Evolutionary conservation across 768 basidiomycete species (phyloP).

Genomic region (Tremella mesenterica): DNA sequence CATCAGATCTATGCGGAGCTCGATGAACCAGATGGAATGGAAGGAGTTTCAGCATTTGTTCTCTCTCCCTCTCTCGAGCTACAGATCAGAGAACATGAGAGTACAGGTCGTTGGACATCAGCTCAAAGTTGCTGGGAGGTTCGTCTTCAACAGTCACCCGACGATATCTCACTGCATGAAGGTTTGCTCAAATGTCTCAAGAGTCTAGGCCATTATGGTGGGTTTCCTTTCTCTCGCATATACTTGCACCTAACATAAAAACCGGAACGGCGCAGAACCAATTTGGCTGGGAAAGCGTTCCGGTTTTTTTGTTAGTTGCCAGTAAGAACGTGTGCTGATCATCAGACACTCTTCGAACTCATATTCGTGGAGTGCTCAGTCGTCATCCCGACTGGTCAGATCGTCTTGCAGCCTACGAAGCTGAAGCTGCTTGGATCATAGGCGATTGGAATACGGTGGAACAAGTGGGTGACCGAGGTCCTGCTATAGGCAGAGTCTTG

Average conservation of each 20-base stretch:
- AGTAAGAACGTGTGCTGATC: constrained; percentile 3
- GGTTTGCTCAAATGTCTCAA: constrained; percentile 83
- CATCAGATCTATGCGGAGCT: constrained; percentile 94
- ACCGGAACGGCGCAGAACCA: too few relatives aligned
- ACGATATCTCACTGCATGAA: constrained; percentile 78
- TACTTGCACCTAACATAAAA: too few relatives aligned
- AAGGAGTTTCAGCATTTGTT: constrained; percentile 82
- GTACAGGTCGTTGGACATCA: constrained; percentile 91
- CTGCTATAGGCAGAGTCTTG: constrained; percentile 62
- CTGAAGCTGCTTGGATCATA: constrained; percentile 93
- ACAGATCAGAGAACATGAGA: constrained; percentile 96
- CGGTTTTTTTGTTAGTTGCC: too few relatives aligned
- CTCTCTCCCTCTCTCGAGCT: constrained; percentile 84
- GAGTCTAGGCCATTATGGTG: constrained; percentile 95
- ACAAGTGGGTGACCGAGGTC: constrained; percentile 48
- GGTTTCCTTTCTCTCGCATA: constrained; percentile 29
- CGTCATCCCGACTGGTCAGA: constrained; percentile 75
- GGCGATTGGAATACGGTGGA: constrained; percentile 84
- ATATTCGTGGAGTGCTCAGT: constrained; percentile 78
- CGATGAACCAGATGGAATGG: constrained; percentile 99
- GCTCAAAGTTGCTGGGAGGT: constrained; percentile 99
- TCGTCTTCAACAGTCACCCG: constrained; percentile 75
- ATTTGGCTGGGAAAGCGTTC: too few relatives aligned
- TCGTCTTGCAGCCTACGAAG: constrained; percentile 69
- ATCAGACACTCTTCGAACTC: constrained; percentile 78